Percentiles rank a stretch among this genome's conserved stretches.
Evolutionary conservation across 768 basidiomycete species (phyloP).

Genomic region (Leccinum obscurum): DNA sequence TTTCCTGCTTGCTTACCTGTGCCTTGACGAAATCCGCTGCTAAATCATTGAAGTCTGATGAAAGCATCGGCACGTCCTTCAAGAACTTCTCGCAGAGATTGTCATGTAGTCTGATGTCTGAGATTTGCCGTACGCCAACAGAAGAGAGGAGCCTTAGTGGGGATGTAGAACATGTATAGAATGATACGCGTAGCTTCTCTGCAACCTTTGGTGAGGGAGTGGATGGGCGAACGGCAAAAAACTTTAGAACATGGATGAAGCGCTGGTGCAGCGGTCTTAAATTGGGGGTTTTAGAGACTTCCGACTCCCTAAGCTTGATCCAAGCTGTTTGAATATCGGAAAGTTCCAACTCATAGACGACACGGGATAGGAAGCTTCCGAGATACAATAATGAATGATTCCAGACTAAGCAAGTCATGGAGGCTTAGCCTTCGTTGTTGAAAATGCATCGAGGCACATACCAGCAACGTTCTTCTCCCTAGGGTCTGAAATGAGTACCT

Average conservation of each 20-base stretch:
- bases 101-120: too few relatives aligned
- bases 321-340: neutral
- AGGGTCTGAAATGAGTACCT: neutral
- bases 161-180: too few relatives aligned
- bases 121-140: too few relatives aligned
- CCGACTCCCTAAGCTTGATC: neutral
- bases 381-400: neutral
- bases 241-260: neutral
- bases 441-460: constrained; percentile 33
- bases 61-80: too few relatives aligned
- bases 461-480: constrained; percentile 48
- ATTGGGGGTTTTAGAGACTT: neutral
- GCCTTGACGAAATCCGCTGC: too few relatives aligned
- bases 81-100: too few relatives aligned
- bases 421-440: neutral
- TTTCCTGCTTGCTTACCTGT: too few relatives aligned
- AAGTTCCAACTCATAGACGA: neutral
- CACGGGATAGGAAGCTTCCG: neutral
- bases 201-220: neutral
- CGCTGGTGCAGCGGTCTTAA: neutral
- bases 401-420: neutral
- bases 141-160: too few relatives aligned
- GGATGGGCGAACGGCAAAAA: neutral
- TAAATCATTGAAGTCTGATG: too few relatives aligned
- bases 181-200: too few relatives aligned